Conservation (phyloP, 2,329 filamentous ascomycete species). For the Aspergillus latus region DNA sequence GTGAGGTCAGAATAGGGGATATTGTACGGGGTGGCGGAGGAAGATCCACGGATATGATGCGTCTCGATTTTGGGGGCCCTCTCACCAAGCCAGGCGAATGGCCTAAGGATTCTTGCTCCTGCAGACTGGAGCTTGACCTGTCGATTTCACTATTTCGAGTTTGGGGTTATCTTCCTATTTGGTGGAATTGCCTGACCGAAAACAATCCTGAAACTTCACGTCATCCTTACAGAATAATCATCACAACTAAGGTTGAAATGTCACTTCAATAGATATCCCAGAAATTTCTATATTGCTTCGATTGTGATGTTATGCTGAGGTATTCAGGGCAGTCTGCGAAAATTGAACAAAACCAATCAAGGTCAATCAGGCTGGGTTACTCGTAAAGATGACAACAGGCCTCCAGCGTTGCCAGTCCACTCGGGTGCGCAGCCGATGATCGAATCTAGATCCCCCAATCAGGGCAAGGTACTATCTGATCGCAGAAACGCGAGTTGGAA, state of each 20-base stretch:
- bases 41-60: no score
- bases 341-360: not conserved
- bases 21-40: not conserved
- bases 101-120: no score
- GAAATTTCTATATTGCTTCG: no score
- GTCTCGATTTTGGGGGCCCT: not conserved
- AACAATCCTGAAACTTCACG: not conserved
- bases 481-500: no score
- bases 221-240: not conserved
- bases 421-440: not conserved
- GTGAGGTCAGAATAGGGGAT: not conserved
- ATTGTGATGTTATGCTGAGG: not conserved
- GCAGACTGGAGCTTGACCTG: not conserved
- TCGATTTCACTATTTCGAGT: not conserved
- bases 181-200: not conserved
- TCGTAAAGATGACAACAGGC: not conserved
- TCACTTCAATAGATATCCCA: not conserved
- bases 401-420: not conserved
- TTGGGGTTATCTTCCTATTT: not conserved
- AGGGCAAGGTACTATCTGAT: not conserved
- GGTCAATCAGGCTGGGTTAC: not conserved
- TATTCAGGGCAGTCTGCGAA: not conserved
- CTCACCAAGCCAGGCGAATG: no score
- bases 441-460: not conserved
- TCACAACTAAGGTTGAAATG: not conserved